phyloP scores from a whole-genome alignment of 441 rosid genomes.

The Adansonia madagascariensis region DNA sequence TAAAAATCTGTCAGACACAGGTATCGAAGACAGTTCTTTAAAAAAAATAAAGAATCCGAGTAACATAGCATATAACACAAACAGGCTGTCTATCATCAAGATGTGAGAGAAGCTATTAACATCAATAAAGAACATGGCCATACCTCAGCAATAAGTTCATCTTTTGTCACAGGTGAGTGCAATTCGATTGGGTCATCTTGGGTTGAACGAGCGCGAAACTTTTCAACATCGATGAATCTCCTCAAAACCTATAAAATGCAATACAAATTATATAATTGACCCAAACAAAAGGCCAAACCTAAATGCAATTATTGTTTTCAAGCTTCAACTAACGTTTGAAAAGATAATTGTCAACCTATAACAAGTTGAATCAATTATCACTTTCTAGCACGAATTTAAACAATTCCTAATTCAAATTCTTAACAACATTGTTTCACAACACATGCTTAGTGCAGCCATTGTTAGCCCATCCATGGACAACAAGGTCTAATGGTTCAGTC shows the following conservation, averaged over 20 bases:
- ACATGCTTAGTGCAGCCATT: not conserved
- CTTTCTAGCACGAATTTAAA: constrained; percentile 5
- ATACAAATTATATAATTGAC: constrained; percentile 5
- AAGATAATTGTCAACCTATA: constrained; percentile 1
- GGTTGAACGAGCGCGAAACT: constrained; percentile 67
- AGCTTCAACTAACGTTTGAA: constrained; percentile 9
- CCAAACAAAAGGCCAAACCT: not conserved
- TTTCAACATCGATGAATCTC: constrained; percentile 57
- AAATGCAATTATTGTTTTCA: constrained; percentile 13
- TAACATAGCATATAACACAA: not conserved
- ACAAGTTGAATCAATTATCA: not conserved
- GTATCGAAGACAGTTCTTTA: not conserved
- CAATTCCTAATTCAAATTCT: not conserved
- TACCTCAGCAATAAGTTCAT: constrained; percentile 80
- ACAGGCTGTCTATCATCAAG: not conserved
- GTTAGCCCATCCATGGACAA: not conserved
- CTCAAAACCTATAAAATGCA: constrained; percentile 53
- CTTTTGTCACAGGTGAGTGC: constrained; percentile 69
- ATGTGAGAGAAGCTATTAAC: constrained; percentile 17
- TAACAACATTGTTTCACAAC: not conserved
- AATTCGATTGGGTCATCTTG: constrained; percentile 82
- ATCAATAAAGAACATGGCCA: constrained; percentile 6
- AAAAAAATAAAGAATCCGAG: not conserved
- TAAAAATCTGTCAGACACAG: not conserved
- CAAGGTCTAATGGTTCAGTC: not conserved